phyloP scores from a whole-genome alignment of 2,329 filamentous ascomycete species.

The Verticillium longisporum region DNA sequence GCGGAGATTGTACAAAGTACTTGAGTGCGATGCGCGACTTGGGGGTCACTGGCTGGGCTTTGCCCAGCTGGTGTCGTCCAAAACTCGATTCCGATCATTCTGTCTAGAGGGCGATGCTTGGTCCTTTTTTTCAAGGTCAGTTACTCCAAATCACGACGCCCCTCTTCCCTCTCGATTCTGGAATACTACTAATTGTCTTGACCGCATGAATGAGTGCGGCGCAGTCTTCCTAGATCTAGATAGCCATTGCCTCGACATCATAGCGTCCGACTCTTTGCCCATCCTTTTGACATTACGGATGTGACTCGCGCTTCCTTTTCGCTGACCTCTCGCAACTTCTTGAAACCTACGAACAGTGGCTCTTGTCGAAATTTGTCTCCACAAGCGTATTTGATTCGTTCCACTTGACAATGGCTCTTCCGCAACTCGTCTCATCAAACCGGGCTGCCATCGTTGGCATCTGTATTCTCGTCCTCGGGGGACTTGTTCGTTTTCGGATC shows the following conservation, averaged over 20 bases:
- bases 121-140: conserved; percentile 18
- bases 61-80: conserved; percentile 34
- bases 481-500: neutral
- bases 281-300: too few relatives aligned
- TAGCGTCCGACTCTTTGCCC: too few relatives aligned
- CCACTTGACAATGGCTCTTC: too few relatives aligned
- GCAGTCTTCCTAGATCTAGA: too few relatives aligned
- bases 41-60: conserved; percentile 28
- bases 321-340: too few relatives aligned
- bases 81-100: conserved; percentile 93
- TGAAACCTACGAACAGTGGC: too few relatives aligned
- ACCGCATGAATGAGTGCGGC: neutral
- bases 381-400: too few relatives aligned
- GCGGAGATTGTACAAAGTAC: conserved; percentile 87
- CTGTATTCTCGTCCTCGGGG: neutral
- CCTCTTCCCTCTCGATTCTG: neutral
- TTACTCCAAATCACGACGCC: too few relatives aligned
- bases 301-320: too few relatives aligned
- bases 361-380: neutral
- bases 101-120: conserved; percentile 64
- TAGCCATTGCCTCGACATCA: too few relatives aligned
- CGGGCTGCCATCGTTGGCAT: neutral
- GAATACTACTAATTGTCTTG: conserved; percentile 10
- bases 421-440: neutral
- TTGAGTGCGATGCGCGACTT: conserved; percentile 97